Conservation (phyloP, 495 filamentous ascomycete genomes). For the Podospora pseudopauciseta region DNA sequence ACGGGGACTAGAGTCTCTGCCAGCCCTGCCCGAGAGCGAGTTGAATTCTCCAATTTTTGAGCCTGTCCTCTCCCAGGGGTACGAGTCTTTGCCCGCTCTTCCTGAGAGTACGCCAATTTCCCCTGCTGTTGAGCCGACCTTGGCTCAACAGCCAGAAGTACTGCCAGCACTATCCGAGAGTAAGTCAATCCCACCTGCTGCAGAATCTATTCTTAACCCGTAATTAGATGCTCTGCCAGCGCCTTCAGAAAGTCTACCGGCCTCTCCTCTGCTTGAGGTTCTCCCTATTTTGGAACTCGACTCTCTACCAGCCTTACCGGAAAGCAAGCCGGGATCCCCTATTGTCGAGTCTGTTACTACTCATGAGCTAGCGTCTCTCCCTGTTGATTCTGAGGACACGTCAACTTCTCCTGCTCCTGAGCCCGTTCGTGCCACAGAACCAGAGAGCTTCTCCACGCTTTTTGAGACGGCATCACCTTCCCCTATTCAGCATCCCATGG, state of each 20-base stretch:
- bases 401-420: neutral
- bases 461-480: neutral
- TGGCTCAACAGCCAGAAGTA: neutral
- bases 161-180: slow-evolving; percentile 9
- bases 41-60: neutral
- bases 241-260: neutral
- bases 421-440: neutral
- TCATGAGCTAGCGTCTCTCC: neutral
- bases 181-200: neutral
- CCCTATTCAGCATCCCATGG: neutral
- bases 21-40: neutral
- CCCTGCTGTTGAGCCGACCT: neutral
- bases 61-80: neutral
- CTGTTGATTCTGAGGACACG: neutral
- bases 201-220: neutral
- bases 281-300: neutral
- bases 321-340: neutral
- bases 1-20: neutral
- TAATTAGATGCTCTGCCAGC: neutral
- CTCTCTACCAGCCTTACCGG: neutral
- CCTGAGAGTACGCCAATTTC: neutral
- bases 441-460: neutral
- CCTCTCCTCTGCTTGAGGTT: neutral
- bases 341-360: neutral
- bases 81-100: neutral